phyloP scores from a whole-genome alignment of 1,284 basidiomycete genomes.

The Microbotryum lychnidis-dioicae region DNA sequence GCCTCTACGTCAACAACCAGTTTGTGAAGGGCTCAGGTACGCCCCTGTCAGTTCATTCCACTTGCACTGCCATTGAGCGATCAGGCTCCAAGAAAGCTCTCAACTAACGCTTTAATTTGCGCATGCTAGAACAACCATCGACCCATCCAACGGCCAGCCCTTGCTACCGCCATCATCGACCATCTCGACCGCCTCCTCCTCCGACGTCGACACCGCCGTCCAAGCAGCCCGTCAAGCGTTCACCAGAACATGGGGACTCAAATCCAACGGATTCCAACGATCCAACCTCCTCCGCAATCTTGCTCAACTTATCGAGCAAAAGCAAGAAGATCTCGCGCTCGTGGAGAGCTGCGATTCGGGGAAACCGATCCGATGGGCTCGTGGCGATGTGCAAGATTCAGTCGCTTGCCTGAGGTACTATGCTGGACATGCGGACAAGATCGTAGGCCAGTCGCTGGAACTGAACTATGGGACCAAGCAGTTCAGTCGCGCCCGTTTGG shows the following conservation, averaged over 20 bases:
- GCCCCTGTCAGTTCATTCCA: background rate
- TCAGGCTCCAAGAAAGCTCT: too few relatives aligned
- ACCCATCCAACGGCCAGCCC: constrained; percentile 3
- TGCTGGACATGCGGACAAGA: constrained; percentile 25
- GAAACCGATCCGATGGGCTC: constrained; percentile 28
- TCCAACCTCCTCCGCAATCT: constrained; percentile 23
- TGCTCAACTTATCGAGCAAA: constrained; percentile 15
- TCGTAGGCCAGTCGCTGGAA: constrained; percentile 26
- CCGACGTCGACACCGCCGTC: constrained; percentile 30
- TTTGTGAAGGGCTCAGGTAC: constrained; percentile 13
- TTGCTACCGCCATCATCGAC: background rate
- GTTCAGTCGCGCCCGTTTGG: background rate
- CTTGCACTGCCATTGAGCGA: background rate
- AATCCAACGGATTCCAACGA: constrained; percentile 18
- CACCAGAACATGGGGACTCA: constrained; percentile 26
- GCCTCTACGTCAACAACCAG: constrained; percentile 21
- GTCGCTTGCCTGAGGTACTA: constrained; percentile 30
- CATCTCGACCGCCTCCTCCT: constrained; percentile 11
- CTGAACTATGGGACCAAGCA: constrained; percentile 15
- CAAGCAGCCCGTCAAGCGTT: constrained; percentile 18
- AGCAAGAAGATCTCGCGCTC: background rate
- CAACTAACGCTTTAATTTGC: too few relatives aligned
- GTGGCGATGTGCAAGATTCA: constrained; percentile 29
- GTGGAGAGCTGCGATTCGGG: constrained; percentile 24
- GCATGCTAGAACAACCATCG: background rate